Base-by-base conservation (phyloP, 2,329 filamentous ascomycete genomes). In the Colletotrichum phormii region DNA sequence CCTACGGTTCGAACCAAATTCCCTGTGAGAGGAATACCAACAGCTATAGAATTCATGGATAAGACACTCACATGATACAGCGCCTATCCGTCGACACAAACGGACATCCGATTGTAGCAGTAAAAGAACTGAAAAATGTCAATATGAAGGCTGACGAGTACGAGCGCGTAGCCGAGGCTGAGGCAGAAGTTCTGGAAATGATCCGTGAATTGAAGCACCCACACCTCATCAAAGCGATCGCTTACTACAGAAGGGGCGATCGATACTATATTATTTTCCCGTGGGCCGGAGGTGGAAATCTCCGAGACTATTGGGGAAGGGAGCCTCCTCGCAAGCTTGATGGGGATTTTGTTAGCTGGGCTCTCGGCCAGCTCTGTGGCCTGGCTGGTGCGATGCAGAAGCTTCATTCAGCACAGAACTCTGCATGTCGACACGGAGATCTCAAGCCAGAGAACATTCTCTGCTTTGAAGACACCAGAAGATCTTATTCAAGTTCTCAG, bases 371-470 rank as follows among this genome's bases (percentile, higher is more conserved):
- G 2, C 13, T 72, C 3, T 37, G 22, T 26, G 68, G 68, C 11
- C 51, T 71, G 0, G 46, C 62, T 22, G 2, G 33, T n/a, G 70
- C 64, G 2, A 46, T 72, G 1, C 9, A 49, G 5, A 31, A 6
- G 12, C 37, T 68, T 1, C 64, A 72, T 37, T 37, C 49, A 3
- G 13, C 22, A 11, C 22, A 63, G 35, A 51, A 68, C 7, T 7
- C 26, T 5, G 3, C 4, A 3, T 68, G 49, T 2, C 42, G 70
- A 2, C 70, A 72, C 1, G 70, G 70, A 1, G 70, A 72, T 5
- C 8, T 72, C n/a, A 72, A 72, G 46, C 70, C 64, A 0, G 70
- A 72, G 18, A 72, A 73, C 29, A 69, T 73, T 9, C 64, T 73
- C 2, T 15, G 61, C 33, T 69, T 72, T 5, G 42, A 54, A 11